Evolutionary conservation across 768 basidiomycete species (phyloP), one percentile per base, ranked within the genome.

Genomic region (Panaeolus papilionaceus): DNA sequence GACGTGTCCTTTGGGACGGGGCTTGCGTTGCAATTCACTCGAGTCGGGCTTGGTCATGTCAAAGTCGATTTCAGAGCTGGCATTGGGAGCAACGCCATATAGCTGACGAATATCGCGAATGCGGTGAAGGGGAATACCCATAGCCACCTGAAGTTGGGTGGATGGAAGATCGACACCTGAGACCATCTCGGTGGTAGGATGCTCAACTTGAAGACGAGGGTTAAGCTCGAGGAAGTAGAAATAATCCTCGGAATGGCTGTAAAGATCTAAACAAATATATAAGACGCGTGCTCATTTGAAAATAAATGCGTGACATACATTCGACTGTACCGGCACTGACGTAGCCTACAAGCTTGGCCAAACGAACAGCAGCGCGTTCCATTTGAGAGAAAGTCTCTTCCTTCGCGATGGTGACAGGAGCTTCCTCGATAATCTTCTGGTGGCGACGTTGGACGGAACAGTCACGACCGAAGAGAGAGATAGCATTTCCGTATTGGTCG

Each of bases 181-280:
- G n/a, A 99, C 98, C 95, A 99, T 99, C 80, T 99, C 98, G 23
- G 98, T 99, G 11, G 98, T 99, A 10, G 98, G 98, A 79, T 99
- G 98, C 82, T 99, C 98, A 74, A 99, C 98, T 82, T 99, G 98
- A 23, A 99, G 91, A 86, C 98, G 96, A 58, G 98, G 98, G 79
- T 99, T 99, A 68, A 99, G 88, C 79, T 99, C 98, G 70, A 99
- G 86, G 87, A 99, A 99, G 83, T 92, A 95, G 82, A 99, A 99
- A 37, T 89, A 87, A 75, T 99, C 95, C 68, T 98, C 97, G 0
- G 89, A 85, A 69, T 94, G 95, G 71, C 92, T 96, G 80, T 99
- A 99, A 44, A 99, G 89, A 80, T 99, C 96, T 96, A 67, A 12
- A 66, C 45, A 63, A 67, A 18, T 61, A 40, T 37, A 42, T 63